These are phyloP conservation scores for Xerocomus spinulosus DNA, from an alignment of 768 basidiomycete species.

Conservation along the genomic window DNA sequence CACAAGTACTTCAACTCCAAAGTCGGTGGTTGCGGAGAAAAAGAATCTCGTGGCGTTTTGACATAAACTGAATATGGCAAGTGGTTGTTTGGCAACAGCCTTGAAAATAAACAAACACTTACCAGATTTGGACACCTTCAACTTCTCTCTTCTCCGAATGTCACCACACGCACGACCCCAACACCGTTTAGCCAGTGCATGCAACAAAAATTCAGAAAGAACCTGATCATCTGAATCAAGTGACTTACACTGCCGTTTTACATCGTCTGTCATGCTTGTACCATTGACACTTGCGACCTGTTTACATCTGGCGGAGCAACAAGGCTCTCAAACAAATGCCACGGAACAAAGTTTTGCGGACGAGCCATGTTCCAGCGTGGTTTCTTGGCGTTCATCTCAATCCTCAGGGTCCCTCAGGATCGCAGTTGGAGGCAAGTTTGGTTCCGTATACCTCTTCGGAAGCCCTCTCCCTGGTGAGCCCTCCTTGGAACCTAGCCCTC, in stretches of 20 bases:
- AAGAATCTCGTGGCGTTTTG: neutral
- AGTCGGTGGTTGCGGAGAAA: no score
- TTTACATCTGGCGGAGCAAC: constrained; percentile 9
- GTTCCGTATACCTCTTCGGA: constrained; percentile 29
- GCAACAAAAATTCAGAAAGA: neutral
- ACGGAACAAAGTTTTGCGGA: constrained; percentile 25
- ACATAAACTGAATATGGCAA: neutral
- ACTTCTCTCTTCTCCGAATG: neutral
- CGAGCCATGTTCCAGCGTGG: constrained; percentile 15
- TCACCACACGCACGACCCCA: neutral
- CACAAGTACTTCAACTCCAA: no score
- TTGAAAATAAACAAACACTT: constrained; percentile 29
- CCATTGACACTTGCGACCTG: constrained; percentile 21
- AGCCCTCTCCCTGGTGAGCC: constrained; percentile 21
- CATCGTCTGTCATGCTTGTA: constrained; percentile 20
- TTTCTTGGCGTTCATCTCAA: constrained; percentile 14
- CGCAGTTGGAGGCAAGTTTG: constrained; percentile 20
- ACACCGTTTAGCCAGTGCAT: constrained; percentile 3
- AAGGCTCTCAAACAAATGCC: constrained; percentile 5
- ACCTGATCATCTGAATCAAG: neutral
- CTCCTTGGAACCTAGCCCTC: constrained; percentile 1
- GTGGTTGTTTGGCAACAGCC: constrained; percentile 26
- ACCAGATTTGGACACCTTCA: constrained; percentile 8
- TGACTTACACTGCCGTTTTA: neutral
- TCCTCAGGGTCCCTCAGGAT: constrained; percentile 10